Conservation (phyloP, 73 alveolate species). For the Breviolum minutum region DNA sequence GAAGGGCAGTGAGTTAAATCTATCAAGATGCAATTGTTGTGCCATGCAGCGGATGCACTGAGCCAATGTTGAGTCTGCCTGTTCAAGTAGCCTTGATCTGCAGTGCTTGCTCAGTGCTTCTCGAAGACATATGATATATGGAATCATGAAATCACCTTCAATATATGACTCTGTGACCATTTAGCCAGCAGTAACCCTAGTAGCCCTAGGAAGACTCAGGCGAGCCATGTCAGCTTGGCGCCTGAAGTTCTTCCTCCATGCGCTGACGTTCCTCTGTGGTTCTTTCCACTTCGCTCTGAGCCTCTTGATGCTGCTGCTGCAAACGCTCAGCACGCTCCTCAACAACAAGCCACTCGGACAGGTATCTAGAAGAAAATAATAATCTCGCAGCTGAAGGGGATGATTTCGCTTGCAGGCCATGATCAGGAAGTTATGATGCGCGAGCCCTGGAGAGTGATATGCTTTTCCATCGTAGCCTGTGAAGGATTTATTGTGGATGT, state of each 20-base stretch:
- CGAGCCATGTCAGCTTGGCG: too few species aligned
- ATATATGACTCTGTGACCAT: neutral
- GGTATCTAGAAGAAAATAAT: neutral
- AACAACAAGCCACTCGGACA: neutral
- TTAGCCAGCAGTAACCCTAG: neutral
- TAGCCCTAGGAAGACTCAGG: neutral
- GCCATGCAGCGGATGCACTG: too few species aligned
- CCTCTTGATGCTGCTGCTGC: slow-evolving; percentile 45
- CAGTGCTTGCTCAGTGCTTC: neutral
- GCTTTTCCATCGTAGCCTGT: too few species aligned
- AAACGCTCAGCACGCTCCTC: slow-evolving; percentile 74
- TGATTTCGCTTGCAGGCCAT: neutral
- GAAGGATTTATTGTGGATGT: too few species aligned
- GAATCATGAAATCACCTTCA: neutral
- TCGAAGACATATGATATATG: neutral
- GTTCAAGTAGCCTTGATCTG: neutral
- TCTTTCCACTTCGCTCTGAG: slow-evolving; percentile 23
- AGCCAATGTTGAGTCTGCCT: too few species aligned
- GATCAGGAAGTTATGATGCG: neutral
- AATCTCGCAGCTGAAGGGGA: neutral
- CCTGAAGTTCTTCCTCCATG: slow-evolving; percentile 69
- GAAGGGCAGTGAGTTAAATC: neutral
- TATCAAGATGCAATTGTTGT: too few species aligned
- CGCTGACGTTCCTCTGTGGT: slow-evolving; percentile 62
- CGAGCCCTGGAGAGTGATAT: neutral